phyloP scores from a whole-genome alignment of 208 protist species.

The Crithidia bombi region DNA sequence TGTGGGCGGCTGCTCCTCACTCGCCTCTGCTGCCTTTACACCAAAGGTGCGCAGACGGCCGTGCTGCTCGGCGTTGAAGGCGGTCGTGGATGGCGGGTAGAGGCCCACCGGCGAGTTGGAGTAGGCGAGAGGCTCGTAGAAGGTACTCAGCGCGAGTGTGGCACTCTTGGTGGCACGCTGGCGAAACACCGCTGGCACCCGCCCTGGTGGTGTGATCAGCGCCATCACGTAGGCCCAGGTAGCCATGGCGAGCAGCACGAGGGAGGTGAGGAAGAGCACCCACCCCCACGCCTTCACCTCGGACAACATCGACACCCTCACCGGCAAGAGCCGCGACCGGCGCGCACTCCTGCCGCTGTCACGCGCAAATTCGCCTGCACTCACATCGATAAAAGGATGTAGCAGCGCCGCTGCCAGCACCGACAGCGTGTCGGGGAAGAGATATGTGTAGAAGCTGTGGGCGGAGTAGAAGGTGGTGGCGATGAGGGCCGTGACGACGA shows the following conservation, averaged over 20 bases:
- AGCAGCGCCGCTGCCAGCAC: slow-evolving; percentile 29
- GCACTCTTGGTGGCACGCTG: slow-evolving; percentile 68
- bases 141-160: slow-evolving; percentile 64
- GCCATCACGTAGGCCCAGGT: slow-evolving; percentile 81
- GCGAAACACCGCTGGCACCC: slow-evolving; percentile 73
- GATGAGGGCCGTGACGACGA: slow-evolving; percentile 62
- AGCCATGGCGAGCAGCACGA: slow-evolving; percentile 63
- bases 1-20: background rate
- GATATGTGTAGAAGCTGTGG: slow-evolving; percentile 75
- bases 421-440: slow-evolving; percentile 72
- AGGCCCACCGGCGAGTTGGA: slow-evolving; percentile 22
- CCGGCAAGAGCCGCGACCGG: slow-evolving; percentile 24
- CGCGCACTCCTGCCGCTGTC: background rate
- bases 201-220: slow-evolving; percentile 64
- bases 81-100: slow-evolving; percentile 23
- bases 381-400: slow-evolving; percentile 28
- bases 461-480: slow-evolving; percentile 69
- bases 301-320: slow-evolving; percentile 7
- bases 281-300: slow-evolving; percentile 47
- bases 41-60: slow-evolving; percentile 31
- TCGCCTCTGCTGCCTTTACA: background rate
- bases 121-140: slow-evolving; percentile 61
- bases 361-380: slow-evolving; percentile 16
- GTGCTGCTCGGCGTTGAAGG: slow-evolving; percentile 29
- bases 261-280: slow-evolving; percentile 61